These are phyloP conservation scores for Exophiala xenobiotica DNA, from an alignment of 2,329 filamentous ascomycete species.

Conservation along the genomic window DNA sequence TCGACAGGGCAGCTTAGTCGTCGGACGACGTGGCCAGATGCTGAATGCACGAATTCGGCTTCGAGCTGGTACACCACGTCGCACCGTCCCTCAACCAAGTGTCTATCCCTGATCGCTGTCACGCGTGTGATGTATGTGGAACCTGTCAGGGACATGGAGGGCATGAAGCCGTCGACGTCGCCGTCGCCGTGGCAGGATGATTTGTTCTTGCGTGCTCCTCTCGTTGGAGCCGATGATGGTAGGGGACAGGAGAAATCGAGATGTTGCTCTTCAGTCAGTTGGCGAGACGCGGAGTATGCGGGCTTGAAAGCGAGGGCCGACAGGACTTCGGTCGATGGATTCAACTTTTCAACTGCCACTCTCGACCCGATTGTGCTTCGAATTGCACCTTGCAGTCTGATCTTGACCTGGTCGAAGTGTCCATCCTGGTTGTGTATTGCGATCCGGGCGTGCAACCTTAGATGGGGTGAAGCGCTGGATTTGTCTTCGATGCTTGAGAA, in stretches of 20 bases:
- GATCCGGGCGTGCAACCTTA: constrained; percentile 20
- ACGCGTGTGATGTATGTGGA: constrained; percentile 23
- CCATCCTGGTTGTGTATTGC: constrained; percentile 15
- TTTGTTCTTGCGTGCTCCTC: background rate
- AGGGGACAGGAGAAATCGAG: constrained; percentile 20
- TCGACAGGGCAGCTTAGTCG: constrained; percentile 22
- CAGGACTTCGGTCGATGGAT: constrained; percentile 10
- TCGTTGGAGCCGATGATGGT: constrained; percentile 2
- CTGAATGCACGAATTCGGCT: constrained; percentile 19
- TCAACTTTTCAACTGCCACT: constrained; percentile 15
- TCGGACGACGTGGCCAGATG: constrained; percentile 12
- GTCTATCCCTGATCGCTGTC: constrained; percentile 19
- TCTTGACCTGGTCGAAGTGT: constrained; percentile 19
- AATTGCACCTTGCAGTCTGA: constrained; percentile 19
- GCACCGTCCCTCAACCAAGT: constrained; percentile 22
- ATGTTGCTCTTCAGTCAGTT: constrained; percentile 19
- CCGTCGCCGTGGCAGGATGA: background rate
- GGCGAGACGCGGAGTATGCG: constrained; percentile 13
- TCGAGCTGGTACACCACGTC: constrained; percentile 25
- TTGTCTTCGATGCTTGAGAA: constrained; percentile 9
- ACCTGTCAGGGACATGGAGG: constrained; percentile 21
- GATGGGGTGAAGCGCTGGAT: background rate
- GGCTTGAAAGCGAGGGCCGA: constrained; percentile 22
- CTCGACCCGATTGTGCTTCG: constrained; percentile 17
- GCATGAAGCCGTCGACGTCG: constrained; percentile 17